These are phyloP conservation scores for Gossypium sturtianum DNA, from an alignment of 345 rosid species.

Conservation along the genomic window DNA sequence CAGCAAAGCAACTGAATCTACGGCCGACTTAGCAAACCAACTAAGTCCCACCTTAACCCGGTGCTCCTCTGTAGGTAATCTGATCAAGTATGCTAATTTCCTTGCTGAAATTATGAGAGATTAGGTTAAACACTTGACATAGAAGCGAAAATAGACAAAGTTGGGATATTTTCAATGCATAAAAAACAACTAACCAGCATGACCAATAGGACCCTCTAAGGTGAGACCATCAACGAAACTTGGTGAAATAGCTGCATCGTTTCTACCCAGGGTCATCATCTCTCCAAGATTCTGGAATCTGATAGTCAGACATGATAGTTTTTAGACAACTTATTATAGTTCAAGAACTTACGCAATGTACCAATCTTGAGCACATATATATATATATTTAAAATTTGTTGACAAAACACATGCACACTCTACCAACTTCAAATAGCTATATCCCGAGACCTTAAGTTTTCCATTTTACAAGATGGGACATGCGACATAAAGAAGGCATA, in stretches of 20 bases:
- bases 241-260: conserved; percentile 79
- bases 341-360: neutral
- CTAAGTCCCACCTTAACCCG: conserved; percentile 81
- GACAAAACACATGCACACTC: neutral
- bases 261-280: conserved; percentile 92
- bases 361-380: neutral
- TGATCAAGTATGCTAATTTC: conserved; percentile 72
- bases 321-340: neutral
- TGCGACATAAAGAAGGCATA: neutral
- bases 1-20: conserved; percentile 68
- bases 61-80: conserved; percentile 93
- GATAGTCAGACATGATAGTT: conserved; percentile 8
- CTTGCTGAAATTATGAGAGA: conserved; percentile 49
- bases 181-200: conserved; percentile 43
- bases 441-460: neutral
- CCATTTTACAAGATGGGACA: neutral
- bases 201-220: conserved; percentile 84
- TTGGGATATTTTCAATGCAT: neutral
- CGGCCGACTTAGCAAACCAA: conserved; percentile 76
- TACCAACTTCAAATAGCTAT: neutral
- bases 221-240: conserved; percentile 88
- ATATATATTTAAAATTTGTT: neutral
- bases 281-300: conserved; percentile 94
- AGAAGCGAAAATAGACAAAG: neutral
- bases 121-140: neutral